Conservation (phyloP, 177 flowering plant species). For the Vitis hybrid region DNA sequence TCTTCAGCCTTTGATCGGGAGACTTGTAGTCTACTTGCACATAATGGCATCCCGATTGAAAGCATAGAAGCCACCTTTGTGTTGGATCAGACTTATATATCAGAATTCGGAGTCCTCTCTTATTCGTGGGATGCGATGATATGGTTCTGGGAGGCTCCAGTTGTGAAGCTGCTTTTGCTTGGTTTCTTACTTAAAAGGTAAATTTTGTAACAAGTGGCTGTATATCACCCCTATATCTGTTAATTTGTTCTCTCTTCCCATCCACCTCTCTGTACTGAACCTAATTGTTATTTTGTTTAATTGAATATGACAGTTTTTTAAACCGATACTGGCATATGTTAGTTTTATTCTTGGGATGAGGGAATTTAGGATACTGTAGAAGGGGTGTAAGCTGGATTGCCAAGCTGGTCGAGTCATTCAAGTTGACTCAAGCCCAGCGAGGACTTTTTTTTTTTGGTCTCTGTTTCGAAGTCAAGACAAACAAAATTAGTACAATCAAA, state of each 20-base stretch:
- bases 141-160: not conserved
- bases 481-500: too few relatives aligned
- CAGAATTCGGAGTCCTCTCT: not conserved
- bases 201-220: constrained; percentile 31
- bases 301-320: constrained; percentile 8
- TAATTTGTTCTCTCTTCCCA: not conserved
- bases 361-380: too few relatives aligned
- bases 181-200: constrained; percentile 8
- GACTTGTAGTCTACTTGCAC: not conserved
- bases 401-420: too few relatives aligned
- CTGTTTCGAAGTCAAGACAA: too few relatives aligned
- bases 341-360: too few relatives aligned
- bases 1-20: not conserved
- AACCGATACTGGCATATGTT: not conserved
- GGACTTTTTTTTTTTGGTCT: too few relatives aligned
- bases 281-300: constrained; percentile 3
- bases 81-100: not conserved
- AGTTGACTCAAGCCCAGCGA: too few relatives aligned
- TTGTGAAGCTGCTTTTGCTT: constrained; percentile 16
- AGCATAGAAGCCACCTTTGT: not conserved
- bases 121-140: not conserved
- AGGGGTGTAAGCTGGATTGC: too few relatives aligned
- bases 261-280: not conserved
- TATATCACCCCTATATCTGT: constrained; percentile 26
- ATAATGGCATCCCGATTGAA: not conserved